Conservation (phyloP, 768 basidiomycete genomes). For the Termitomyces sp. region DNA sequence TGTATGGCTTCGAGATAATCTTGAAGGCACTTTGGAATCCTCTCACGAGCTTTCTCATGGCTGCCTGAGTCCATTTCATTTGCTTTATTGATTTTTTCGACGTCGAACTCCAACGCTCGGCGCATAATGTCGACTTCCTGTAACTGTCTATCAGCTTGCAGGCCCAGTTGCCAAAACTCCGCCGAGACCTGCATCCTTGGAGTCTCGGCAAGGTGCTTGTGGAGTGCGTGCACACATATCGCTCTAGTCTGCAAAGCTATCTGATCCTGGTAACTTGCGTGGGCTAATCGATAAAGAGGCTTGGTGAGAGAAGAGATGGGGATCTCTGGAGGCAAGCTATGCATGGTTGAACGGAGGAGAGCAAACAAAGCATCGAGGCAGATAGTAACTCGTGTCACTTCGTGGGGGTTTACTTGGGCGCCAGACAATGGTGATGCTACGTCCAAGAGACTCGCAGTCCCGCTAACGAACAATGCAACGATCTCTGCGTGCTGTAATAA, state of each 20-base stretch:
- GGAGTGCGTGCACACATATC: not conserved
- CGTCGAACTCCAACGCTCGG: not conserved
- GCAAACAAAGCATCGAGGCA: constrained; percentile 1
- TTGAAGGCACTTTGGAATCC: not conserved
- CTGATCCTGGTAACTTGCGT: not conserved
- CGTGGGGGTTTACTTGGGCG: not conserved
- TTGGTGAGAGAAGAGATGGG: not conserved
- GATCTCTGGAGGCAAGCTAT: not conserved
- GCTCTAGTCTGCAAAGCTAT: not conserved
- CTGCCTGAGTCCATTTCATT: not conserved
- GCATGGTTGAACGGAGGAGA: not conserved
- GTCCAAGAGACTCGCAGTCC: not conserved
- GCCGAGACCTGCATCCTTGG: not conserved
- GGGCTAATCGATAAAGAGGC: not conserved
- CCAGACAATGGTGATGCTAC: not conserved
- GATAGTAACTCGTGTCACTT: not conserved
- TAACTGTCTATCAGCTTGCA: not conserved
- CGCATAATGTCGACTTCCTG: not conserved
- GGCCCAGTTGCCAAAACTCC: not conserved
- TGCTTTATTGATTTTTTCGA: not conserved
- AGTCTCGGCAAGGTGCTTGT: not conserved
- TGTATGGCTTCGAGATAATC: not conserved
- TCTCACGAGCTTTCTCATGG: not conserved
- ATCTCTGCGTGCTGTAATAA: not conserved
- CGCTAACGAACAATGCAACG: not conserved